Evolutionary conservation across 1,139 yeast species (phyloP), one percentile per base, ranked within the genome.

Genomic region (Geotrichum carabidarum): DNA sequence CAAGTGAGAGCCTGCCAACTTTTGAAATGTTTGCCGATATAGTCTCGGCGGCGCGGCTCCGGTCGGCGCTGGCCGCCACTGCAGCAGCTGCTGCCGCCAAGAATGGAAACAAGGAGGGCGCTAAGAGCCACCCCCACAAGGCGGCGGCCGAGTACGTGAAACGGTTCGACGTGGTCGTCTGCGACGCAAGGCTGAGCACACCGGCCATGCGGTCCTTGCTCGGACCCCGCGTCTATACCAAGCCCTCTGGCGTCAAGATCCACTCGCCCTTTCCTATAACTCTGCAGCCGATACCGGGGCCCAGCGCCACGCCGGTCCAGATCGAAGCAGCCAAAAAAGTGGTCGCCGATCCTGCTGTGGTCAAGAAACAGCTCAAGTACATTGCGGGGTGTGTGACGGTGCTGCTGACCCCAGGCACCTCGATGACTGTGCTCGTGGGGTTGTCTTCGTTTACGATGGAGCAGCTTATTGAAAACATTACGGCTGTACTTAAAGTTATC

Each of bases 1-100:
- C 3, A 22, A 22, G 27, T 22, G 50, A 49, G 8, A 57, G 57
- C 4, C 42, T 62, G n/a, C 56, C 60, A 2, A 65, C 68, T 1
- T 56, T 60, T 38, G 63, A 62, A 34, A 34, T 63, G 55, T 65
- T 65, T 45, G 54, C 61, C 3, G 67, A 65, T 44, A 61, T 65
- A 37, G 54, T 65, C 3, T 62, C 68, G 1, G 55, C 63, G 1
- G 54, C 58, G 22, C 63, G 62, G 52, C 59, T 65, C 43, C 59
- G 63, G 43, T 38, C 65, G 5, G 50, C 60, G 17, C 50, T 64
- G 18, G 50, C 55, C 34, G 35, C 61, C 31, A 53, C 43, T 15
- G 22, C 49, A 15, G 27, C 27, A 22, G 27, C 27, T 22, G 3
- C 27, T 22, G 27, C 27, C 5, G 5, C 3, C 4, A 22, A 22